A percentile compares a stretch with the other conserved stretches of the same genome.
These are phyloP conservation scores for Boletus patriciae DNA, from an alignment of 768 basidiomycete species.

Conservation along the genomic window DNA sequence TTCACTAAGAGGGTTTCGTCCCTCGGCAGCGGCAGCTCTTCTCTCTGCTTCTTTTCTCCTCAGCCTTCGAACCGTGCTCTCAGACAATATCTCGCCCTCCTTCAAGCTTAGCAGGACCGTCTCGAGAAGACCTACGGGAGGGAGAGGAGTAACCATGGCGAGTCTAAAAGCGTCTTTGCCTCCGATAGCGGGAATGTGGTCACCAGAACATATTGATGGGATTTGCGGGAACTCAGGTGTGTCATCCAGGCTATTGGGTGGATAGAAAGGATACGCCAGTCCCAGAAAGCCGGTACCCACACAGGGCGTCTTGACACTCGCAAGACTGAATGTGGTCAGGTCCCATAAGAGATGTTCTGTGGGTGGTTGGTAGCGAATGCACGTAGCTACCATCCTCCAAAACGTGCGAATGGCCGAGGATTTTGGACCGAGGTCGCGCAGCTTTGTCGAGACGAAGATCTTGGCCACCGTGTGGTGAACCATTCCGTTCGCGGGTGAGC, in stretches of 20 bases:
- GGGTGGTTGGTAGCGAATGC: conserved; percentile 26
- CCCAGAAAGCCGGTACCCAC: conserved; percentile 28
- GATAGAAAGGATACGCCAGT: conserved; percentile 8
- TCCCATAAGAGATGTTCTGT: conserved; percentile 20
- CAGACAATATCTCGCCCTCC: conserved; percentile 24
- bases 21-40: conserved; percentile 21
- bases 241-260: conserved; percentile 12
- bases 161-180: conserved; percentile 10
- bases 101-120: conserved; percentile 21
- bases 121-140: conserved; percentile 21
- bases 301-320: conserved; percentile 20
- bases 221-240: conserved; percentile 18
- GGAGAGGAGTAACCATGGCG: conserved; percentile 24
- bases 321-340: conserved; percentile 26
- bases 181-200: neutral
- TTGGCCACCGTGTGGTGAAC: conserved; percentile 27
- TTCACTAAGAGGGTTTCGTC: conserved; percentile 25
- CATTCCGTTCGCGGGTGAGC: conserved; percentile 31
- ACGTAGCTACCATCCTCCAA: conserved; percentile 27
- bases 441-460: conserved; percentile 26
- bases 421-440: conserved; percentile 28
- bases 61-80: conserved; percentile 26
- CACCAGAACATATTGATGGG: conserved; percentile 17
- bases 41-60: conserved; percentile 26
- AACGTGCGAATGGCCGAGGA: conserved; percentile 22